Conservation (phyloP, 2,329 filamentous ascomycete genomes). For the Aspergillus sp. region DNA sequence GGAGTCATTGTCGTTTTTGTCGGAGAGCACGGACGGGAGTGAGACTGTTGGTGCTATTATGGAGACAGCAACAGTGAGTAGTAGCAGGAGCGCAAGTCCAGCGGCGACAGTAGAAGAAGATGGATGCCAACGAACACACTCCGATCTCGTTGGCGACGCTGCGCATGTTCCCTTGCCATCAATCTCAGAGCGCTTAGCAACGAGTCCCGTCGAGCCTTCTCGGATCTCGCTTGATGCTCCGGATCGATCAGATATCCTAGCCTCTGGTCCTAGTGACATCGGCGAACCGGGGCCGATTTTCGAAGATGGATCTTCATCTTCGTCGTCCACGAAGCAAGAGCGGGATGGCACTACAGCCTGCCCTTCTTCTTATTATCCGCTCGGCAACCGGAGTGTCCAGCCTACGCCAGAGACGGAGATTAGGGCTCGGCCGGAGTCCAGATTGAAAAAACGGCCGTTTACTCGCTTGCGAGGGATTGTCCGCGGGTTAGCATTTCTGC, state of each 20-base stretch:
- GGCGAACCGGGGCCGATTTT: not conserved
- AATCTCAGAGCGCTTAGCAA: slow-evolving; percentile 16
- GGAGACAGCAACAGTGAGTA: no score
- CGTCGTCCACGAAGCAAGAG: not conserved
- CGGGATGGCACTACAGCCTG: not conserved
- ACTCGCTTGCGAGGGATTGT: not conserved
- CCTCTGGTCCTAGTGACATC: not conserved
- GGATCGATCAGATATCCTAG: slow-evolving; percentile 11
- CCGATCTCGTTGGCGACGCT: slow-evolving; percentile 15
- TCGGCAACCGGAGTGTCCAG: no score
- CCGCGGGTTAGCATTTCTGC: not conserved
- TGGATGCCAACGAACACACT: slow-evolving; percentile 6
- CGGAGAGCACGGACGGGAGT: slow-evolving; percentile 1
- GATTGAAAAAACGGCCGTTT: not conserved
- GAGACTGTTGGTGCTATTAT: no score
- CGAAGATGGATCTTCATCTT: not conserved
- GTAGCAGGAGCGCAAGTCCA: no score
- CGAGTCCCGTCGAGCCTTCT: not conserved
- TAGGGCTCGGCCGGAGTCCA: not conserved
- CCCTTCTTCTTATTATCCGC: no score
- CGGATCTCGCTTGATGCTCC: no score
- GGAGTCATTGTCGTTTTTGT: slow-evolving; percentile 13
- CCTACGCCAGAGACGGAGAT: no score
- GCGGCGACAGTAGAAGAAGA: no score
- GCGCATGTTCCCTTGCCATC: slow-evolving; percentile 18